A percentile compares a stretch with the other conserved stretches of the same genome.
Conservation (phyloP, 139 green algal species). For the Dunaliella sp. region DNA sequence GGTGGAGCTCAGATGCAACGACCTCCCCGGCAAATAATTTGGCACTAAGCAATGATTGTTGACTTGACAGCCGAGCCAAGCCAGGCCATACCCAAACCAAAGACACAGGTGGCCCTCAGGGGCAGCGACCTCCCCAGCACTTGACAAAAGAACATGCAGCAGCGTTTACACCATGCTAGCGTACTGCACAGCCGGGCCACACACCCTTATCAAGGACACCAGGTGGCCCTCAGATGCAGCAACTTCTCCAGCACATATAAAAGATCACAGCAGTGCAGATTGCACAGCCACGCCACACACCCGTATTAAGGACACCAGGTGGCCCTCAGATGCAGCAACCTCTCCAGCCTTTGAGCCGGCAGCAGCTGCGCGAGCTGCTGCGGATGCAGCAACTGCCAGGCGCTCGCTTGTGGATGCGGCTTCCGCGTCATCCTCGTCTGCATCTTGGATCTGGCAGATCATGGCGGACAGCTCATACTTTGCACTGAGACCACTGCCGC, state of each 20-base stretch:
- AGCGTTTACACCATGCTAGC: no score
- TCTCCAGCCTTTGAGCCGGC: not conserved
- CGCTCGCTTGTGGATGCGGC: not conserved
- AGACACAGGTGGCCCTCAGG: no score
- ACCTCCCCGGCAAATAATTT: no score
- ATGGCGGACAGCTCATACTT: slow-evolving; percentile 76
- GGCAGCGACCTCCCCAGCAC: no score
- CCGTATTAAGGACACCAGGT: slow-evolving; percentile 76
- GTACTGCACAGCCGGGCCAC: no score
- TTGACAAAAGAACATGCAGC: no score
- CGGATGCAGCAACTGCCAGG: not conserved
- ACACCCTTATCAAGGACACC: not conserved
- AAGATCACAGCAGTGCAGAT: slow-evolving; percentile 1
- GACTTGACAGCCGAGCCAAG: no score
- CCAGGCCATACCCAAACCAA: no score
- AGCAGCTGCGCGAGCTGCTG: not conserved
- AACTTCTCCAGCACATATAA: no score
- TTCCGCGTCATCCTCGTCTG: slow-evolving; percentile 40
- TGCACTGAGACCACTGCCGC: no score
- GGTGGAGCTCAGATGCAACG: no score
- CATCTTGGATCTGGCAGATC: slow-evolving; percentile 66
- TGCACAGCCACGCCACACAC: not conserved
- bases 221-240: not conserved
- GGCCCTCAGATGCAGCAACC: slow-evolving; percentile 49
- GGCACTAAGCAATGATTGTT: no score